Base-by-base conservation (phyloP, 306 rosid genomes). In the Arachis hypogaea region DNA sequence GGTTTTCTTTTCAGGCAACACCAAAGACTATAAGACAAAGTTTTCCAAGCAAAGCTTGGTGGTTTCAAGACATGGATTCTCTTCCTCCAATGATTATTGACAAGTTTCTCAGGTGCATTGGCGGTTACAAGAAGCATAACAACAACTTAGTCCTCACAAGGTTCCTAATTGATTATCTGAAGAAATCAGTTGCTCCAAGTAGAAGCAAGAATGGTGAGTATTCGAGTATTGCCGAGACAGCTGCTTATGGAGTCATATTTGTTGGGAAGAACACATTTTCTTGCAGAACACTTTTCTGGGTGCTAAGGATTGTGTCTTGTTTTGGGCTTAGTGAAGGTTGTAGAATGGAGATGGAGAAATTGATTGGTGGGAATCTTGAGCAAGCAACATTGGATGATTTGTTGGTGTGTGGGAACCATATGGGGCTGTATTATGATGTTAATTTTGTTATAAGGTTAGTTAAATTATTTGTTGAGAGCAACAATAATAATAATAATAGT, bases 301-400 rank as follows among this genome's bases (percentile, higher is more conserved):
- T 90, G 18, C 41, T 87, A 11, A 84, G 96, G 77, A 81, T 86
- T 81, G 77, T 86, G 9, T 82, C 88, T 63, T 82, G 81, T 14
- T 85, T 83, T 83, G 89, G 91, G 51, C 41, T 85, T 62, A 81
- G 82, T 38, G 82, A 63, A 69, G 84, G 85, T 18, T 74, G 82
- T 57, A 85, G 84, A 50, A 51, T 43, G 56, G 90, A 84, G 49
- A 69, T 90, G 79, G 97, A 93, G 84, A 84, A 71, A 57, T 70
- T 90, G 86, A 90, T 93, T 56, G 97, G 97, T 29, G 87, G 86
- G 22, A 71, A 72, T 81, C 76, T 90, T 68, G 86, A 88, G 51
- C 75, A 87, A 69, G 88, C 96, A 41, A 90, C 85, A 18, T 49
- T 93, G 72, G 98, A 93, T 74, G 97, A 88, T 69, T 67, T 93